Conservation (phyloP, 2,329 filamentous ascomycete species). For the Cercospora beticola region DNA sequence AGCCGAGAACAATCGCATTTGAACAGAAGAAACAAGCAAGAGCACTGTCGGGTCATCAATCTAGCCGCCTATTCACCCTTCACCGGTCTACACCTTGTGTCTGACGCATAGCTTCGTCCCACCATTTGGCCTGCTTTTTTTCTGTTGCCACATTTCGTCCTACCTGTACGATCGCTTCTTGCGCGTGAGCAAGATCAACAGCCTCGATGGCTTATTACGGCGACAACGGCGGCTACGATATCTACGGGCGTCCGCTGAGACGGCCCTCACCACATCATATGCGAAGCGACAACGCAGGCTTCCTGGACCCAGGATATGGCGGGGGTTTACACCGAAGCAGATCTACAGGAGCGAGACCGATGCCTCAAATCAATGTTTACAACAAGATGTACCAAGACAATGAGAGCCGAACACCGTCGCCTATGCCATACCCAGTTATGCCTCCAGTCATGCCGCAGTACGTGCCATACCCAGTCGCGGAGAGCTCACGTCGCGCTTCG, state of each 20-base stretch:
- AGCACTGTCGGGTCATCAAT: background rate
- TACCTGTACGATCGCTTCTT: background rate
- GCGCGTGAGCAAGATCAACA: background rate
- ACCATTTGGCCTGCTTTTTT: background rate
- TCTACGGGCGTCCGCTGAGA: conserved; percentile 20
- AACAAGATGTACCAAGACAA: conserved; percentile 40
- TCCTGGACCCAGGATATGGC: conserved; percentile 28
- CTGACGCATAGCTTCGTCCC: conserved; percentile 5
- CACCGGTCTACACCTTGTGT: conserved; percentile 14
- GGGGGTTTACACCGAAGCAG: conserved; percentile 45
- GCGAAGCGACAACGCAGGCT: conserved; percentile 26
- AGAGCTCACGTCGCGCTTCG: conserved; percentile 26
- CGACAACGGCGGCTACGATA: conserved; percentile 28
- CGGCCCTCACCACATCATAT: conserved; percentile 26
- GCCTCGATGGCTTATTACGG: conserved; percentile 25
- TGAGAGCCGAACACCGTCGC: conserved; percentile 18
- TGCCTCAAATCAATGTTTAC: conserved; percentile 50
- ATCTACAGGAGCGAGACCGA: conserved; percentile 45
- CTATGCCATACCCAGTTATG: conserved; percentile 16
- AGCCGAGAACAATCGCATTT: background rate
- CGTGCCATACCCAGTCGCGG: conserved; percentile 31
- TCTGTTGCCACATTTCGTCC: background rate
- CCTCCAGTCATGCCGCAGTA: conserved; percentile 8
- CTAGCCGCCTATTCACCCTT: conserved; percentile 7
- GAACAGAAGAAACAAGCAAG: background rate